Conservation (phyloP, 2,329 filamentous ascomycete species). For the Onygena corvina region DNA sequence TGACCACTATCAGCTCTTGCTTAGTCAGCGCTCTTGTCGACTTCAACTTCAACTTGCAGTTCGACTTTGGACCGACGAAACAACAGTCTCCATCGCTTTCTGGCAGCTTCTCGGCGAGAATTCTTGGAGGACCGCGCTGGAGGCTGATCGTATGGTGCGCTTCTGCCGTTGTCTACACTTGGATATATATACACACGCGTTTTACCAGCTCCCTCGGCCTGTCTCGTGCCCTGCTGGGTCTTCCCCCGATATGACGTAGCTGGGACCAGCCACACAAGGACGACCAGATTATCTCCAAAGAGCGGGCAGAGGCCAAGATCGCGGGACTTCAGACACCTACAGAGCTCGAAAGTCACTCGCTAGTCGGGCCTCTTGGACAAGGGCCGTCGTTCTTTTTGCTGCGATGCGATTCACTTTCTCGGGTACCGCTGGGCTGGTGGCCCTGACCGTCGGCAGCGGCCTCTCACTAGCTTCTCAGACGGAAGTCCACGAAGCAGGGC, state of each 20-base stretch:
- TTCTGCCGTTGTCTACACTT: too few relatives aligned
- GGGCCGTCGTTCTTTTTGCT: not conserved
- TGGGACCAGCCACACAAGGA: conserved; percentile 2
- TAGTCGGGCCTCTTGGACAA: not conserved
- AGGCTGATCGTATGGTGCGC: too few relatives aligned
- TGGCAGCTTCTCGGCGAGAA: too few relatives aligned
- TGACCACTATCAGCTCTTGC: not conserved
- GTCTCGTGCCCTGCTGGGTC: not conserved
- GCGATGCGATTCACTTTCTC: not conserved
- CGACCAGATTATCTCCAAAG: not conserved
- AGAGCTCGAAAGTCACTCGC: not conserved
- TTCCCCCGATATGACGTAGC: conserved; percentile 1
- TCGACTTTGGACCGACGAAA: too few relatives aligned
- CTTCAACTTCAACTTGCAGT: too few relatives aligned
- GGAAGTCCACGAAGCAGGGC: conserved; percentile 64
- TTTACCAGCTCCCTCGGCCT: not conserved
- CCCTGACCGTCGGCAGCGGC: conserved; percentile 5
- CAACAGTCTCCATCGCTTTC: too few relatives aligned
- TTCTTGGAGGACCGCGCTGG: too few relatives aligned
- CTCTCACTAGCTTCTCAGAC: conserved; percentile 17
- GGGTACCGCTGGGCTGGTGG: conserved; percentile 8
- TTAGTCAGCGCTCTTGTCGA: not conserved
- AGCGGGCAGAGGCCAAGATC: not conserved
- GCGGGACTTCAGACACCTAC: too few relatives aligned
- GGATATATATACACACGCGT: not conserved